Evolutionary conservation across 805 yeast genomes (phyloP), one percentile per base, ranked within the genome.

Genomic region (Candida nonsorbophila): DNA sequence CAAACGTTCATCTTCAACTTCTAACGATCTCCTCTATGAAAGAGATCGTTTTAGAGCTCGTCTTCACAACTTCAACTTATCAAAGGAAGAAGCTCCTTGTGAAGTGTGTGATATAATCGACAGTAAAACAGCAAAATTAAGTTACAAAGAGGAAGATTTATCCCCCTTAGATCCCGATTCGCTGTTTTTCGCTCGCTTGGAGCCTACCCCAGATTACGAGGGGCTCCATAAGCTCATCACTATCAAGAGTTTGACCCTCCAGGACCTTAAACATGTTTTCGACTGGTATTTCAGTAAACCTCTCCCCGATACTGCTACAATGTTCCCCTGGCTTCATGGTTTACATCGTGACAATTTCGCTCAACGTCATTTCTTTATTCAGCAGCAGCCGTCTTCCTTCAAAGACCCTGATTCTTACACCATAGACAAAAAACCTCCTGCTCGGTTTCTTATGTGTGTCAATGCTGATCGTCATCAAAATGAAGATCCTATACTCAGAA

Each of bases 261-360:
- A 20, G 8, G 44, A 45, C 20, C 25, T 52, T 10, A 24, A 32
- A 16, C 4, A 13, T 1, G 49, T 62, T 0, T 61, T 63, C 33
- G 29, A 36, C 12, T 59, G 64, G 60, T 64, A 64, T 40, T 64
- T 64, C 39, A 51, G 55, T 40, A 42, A 44, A 12, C 54, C 58
- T 1, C 47, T 64, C 4, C 95, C 96, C 0, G 72, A 72, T 3
- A 79, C 88, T 12, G 70, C 66, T 14, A 47, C 47, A 7, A 74
- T 88, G 69, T 88, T 87, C 44, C 97, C 97, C 0, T 87, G 96
- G 96, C 62, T 85, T 15, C 95, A 88, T 51, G 92, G 94, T 1
- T 62, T 83, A 24, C 76, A 79, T 37, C 65, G 63, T 9, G 62
- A 67, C 20, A 75, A 77, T 44, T 58, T 67, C 23, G 72, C 79